Percentiles rank a stretch among this genome's conserved stretches.
Evolutionary conservation across 257 asterid species (phyloP).

Genomic region (Leptodermis oblonga): DNA sequence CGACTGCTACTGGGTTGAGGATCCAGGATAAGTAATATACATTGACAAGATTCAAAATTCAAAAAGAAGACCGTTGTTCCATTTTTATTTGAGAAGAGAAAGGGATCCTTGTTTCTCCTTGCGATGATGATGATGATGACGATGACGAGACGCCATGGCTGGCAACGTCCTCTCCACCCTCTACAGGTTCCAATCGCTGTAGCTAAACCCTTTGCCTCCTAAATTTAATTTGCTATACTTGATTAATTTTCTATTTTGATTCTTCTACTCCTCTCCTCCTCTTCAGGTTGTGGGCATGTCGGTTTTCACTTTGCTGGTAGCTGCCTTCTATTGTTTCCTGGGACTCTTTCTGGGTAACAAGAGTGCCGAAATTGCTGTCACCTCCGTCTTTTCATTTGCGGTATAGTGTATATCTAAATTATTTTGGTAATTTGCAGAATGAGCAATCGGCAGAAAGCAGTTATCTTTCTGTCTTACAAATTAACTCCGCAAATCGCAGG

Average conservation of each 20-base stretch:
- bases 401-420: conserved; percentile 25
- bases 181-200: conserved; percentile 48
- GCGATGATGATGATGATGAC: not conserved
- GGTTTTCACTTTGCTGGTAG: conserved; percentile 63
- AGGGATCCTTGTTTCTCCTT: not conserved
- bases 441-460: too few species aligned
- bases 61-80: conserved; percentile 32
- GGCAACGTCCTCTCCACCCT: conserved; percentile 96
- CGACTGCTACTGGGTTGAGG: too few species aligned
- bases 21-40: too few species aligned
- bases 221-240: not conserved
- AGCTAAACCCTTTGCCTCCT: too few species aligned
- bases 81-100: not conserved
- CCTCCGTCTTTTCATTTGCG: conserved; percentile 51
- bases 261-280: not conserved
- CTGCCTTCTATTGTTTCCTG: conserved; percentile 69
- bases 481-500: conserved; percentile 31
- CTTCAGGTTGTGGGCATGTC: conserved; percentile 74
- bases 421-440: too few species aligned
- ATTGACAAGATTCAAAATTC: conserved; percentile 25
- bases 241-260: not conserved
- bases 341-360: conserved; percentile 76
- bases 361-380: conserved; percentile 58
- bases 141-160: conserved; percentile 80
- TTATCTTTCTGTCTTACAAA: too few species aligned